A percentile compares a stretch with the other conserved stretches of the same genome.
Evolutionary conservation across 2,329 filamentous ascomycete genomes (phyloP).

Genomic region (Pseudogymnoascus sp.): DNA sequence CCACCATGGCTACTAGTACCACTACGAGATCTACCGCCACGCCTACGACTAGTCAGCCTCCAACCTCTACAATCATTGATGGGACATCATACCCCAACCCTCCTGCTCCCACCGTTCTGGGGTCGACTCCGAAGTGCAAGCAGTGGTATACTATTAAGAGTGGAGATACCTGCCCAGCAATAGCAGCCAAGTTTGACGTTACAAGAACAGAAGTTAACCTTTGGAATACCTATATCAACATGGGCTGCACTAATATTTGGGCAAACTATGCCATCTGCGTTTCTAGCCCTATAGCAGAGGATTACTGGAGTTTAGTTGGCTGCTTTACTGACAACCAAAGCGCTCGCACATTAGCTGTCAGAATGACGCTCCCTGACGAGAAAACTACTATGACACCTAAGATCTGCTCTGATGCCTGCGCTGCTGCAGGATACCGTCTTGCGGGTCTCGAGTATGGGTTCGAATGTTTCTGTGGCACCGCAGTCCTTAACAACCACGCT

Average conservation of each 20-base stretch:
- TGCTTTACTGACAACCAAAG: not conserved
- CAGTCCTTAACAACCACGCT: not conserved
- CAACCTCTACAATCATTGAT: not conserved
- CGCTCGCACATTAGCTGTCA: not conserved
- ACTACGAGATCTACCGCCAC: not conserved
- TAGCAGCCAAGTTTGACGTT: not conserved
- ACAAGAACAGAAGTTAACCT: not conserved
- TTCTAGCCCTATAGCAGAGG: not conserved
- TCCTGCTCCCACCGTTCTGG: not conserved
- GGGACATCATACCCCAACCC: not conserved
- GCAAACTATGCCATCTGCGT: slow-evolving; percentile 6
- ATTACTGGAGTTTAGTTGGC: not conserved
- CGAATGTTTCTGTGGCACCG: not conserved
- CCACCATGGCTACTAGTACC: not conserved
- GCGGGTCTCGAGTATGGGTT: not conserved
- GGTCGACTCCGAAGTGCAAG: slow-evolving; percentile 5
- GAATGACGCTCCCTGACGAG: not conserved
- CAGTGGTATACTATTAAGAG: not conserved
- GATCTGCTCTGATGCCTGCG: slow-evolving; percentile 1
- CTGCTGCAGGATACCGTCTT: not conserved
- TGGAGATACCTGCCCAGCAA: not conserved
- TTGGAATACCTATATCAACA: slow-evolving; percentile 10
- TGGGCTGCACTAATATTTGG: not conserved
- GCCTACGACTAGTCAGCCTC: not conserved
- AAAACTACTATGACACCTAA: slow-evolving; percentile 12